phyloP scores from a whole-genome alignment of 371 early-diverging fungal species.

The Apophysomyces sp. region DNA sequence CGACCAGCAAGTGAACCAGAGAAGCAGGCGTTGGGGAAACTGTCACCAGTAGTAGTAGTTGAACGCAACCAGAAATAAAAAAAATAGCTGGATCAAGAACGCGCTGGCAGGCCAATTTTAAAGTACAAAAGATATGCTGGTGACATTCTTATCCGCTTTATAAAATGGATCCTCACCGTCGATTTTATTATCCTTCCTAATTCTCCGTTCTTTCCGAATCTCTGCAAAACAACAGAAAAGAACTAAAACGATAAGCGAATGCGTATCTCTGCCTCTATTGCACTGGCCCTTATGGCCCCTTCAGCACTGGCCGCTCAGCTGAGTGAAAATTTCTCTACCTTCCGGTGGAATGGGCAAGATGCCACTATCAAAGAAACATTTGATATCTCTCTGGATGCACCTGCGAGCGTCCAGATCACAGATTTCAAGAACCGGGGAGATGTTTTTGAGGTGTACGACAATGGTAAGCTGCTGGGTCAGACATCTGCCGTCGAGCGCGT shows the following conservation, averaged over 20 bases:
- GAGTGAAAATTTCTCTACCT: constrained; percentile 12
- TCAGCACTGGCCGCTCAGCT: constrained; percentile 6
- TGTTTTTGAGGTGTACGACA: constrained; percentile 2
- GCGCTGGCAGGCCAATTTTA: neutral
- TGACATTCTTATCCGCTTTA: constrained; percentile 1
- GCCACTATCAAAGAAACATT: constrained; percentile 33
- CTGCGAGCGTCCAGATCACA: constrained; percentile 15
- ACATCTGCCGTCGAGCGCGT: neutral
- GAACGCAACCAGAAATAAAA: constrained; percentile 22
- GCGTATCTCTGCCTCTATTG: neutral
- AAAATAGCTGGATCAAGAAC: constrained; percentile 3
- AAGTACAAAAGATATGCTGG: constrained; percentile 1
- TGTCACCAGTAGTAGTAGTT: constrained; percentile 43
- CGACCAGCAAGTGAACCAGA: constrained; percentile 37
- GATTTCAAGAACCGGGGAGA: constrained; percentile 3
- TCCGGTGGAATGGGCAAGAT: constrained; percentile 42
- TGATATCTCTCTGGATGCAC: constrained; percentile 25
- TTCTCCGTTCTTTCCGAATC: neutral
- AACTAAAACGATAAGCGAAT: neutral
- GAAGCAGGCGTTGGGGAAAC: constrained; percentile 28
- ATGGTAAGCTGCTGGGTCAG: constrained; percentile 2
- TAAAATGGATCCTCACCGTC: neutral
- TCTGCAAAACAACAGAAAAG: neutral
- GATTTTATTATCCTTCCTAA: neutral
- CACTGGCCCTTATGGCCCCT: neutral